Conservation (phyloP, 177 flowering plant species). For the Telopea speciosissima region DNA sequence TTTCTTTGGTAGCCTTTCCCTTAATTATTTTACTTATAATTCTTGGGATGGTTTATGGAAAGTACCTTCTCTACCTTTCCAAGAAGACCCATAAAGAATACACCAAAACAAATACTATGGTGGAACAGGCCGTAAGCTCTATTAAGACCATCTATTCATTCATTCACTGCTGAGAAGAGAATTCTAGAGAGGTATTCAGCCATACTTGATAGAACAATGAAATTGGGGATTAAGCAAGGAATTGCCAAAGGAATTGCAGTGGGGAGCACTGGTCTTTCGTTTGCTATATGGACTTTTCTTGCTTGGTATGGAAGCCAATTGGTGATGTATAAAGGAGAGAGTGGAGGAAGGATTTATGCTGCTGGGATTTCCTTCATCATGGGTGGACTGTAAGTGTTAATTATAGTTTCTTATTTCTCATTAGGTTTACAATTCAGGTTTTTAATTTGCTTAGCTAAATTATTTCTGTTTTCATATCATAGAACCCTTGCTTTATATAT, state of each 20-base stretch:
- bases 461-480: no score
- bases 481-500: no score
- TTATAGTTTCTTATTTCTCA: neutral
- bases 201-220: constrained; percentile 41
- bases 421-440: neutral
- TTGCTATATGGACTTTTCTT: constrained; percentile 84
- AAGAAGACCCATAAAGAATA: constrained; percentile 53
- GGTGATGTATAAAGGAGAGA: constrained; percentile 82
- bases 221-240: constrained; percentile 74
- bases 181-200: constrained; percentile 44
- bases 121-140: constrained; percentile 79
- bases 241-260: constrained; percentile 84
- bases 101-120: constrained; percentile 57
- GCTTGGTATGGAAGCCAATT: constrained; percentile 87
- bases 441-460: neutral
- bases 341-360: constrained; percentile 78
- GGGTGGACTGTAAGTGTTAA: constrained; percentile 64
- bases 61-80: constrained; percentile 56
- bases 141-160: constrained; percentile 70
- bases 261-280: constrained; percentile 76
- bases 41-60: constrained; percentile 81
- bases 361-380: constrained; percentile 70
- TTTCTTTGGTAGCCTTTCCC: constrained; percentile 68
- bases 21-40: constrained; percentile 53
- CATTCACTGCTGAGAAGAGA: constrained; percentile 69